Conservation (phyloP, 345 rosid genomes). For the Acer campestre region DNA sequence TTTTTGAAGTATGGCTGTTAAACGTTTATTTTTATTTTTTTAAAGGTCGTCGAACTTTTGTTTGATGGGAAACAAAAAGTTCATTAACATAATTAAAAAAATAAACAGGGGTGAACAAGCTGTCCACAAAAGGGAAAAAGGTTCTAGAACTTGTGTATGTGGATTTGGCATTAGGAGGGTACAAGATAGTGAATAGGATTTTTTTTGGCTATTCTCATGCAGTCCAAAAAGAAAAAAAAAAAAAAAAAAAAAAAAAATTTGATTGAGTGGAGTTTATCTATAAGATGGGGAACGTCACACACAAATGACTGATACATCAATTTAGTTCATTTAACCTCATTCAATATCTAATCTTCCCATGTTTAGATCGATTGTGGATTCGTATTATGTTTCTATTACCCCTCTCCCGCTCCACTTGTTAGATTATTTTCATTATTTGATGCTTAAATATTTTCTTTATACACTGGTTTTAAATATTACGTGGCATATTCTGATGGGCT, state of each 20-base stretch:
- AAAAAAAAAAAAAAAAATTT: background rate
- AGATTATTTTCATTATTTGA: background rate
- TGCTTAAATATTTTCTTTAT: background rate
- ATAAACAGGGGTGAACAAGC: background rate
- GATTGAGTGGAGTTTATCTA: background rate
- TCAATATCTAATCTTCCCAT: background rate
- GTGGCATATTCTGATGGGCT: background rate
- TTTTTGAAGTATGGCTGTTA: background rate
- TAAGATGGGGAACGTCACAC: background rate
- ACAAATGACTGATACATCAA: background rate
- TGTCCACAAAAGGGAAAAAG: background rate
- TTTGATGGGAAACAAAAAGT: background rate
- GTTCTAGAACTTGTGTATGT: background rate
- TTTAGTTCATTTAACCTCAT: background rate
- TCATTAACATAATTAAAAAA: background rate
- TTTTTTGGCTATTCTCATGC: background rate
- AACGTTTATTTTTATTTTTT: background rate
- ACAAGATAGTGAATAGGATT: background rate
- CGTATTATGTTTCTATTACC: background rate
- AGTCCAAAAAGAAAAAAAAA: background rate
- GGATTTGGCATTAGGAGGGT: background rate
- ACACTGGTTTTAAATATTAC: background rate
- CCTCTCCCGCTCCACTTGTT: background rate
- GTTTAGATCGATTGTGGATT: background rate
- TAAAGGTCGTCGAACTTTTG: background rate